A percentile compares a stretch with the other conserved stretches of the same genome.
Evolutionary conservation across 306 rosid genomes (phyloP).

Genomic region (Pyrus communis): DNA sequence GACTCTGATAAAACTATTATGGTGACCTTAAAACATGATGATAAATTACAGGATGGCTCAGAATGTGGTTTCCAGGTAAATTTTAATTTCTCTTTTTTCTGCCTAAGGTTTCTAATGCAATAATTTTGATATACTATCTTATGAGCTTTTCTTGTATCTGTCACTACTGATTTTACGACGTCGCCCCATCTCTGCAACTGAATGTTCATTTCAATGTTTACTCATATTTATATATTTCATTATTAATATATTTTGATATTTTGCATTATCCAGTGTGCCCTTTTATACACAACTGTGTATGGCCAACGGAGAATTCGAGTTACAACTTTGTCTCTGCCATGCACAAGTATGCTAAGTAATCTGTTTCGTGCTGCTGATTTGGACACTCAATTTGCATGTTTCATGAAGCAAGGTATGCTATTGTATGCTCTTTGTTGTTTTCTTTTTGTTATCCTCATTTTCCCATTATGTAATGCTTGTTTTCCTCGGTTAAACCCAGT

Average conservation of each 20-base stretch:
- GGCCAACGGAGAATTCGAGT: conserved; percentile 96
- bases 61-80: conserved; percentile 96
- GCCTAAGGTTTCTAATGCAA: conserved; percentile 4
- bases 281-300: conserved; percentile 89
- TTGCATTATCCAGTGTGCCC: conserved; percentile 67
- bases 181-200: background rate
- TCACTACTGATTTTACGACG: background rate
- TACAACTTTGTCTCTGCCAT: conserved; percentile 78
- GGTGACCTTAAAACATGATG: conserved; percentile 89
- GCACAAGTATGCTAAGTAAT: conserved; percentile 92
- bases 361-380: conserved; percentile 96
- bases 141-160: conserved; percentile 4
- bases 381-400: conserved; percentile 92
- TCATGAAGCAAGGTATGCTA: conserved; percentile 85
- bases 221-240: background rate
- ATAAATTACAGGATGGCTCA: conserved; percentile 93
- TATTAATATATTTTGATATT: background rate
- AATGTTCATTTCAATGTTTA: background rate
- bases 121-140: background rate
- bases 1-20: conserved; percentile 92
- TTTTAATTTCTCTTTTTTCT: conserved; percentile 15
- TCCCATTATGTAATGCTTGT: background rate
- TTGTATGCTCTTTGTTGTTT: background rate
- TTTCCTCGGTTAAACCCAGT: background rate
- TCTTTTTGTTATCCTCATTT: background rate